Evolutionary conservation across 495 filamentous ascomycete species (phyloP).

Genomic region (Tuber microsphaerosporum): DNA sequence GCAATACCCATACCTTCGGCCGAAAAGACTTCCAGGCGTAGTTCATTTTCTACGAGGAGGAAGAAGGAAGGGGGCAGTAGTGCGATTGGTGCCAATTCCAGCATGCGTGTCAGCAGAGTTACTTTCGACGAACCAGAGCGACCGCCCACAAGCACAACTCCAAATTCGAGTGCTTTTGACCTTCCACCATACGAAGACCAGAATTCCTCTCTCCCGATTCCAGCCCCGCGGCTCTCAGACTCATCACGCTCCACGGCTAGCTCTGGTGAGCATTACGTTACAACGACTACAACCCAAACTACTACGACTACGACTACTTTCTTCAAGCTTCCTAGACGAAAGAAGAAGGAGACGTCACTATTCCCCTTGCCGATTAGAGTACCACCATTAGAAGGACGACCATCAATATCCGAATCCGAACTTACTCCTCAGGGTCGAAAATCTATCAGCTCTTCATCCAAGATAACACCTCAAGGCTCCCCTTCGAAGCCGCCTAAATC

Average conservation of each 20-base stretch:
- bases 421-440: constrained; percentile 26
- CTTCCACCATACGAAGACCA: constrained; percentile 52
- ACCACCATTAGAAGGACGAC: constrained; percentile 4
- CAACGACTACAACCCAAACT: constrained; percentile 56
- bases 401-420: constrained; percentile 37
- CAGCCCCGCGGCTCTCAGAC: constrained; percentile 70
- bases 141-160: constrained; percentile 36
- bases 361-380: constrained; percentile 73
- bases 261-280: constrained; percentile 59
- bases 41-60: constrained; percentile 45
- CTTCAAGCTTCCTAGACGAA: constrained; percentile 74
- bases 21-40: constrained; percentile 34
- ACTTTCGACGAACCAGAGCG: constrained; percentile 64
- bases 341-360: constrained; percentile 73
- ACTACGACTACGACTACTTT: constrained; percentile 62
- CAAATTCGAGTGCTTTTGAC: constrained; percentile 14
- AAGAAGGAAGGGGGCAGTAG: constrained; percentile 19
- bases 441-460: constrained; percentile 30
- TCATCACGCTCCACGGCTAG: constrained; percentile 88
- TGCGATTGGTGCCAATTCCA: constrained; percentile 41
- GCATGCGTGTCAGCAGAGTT: constrained; percentile 48
- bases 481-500: constrained; percentile 17
- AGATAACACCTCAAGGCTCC: neutral
- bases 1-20: constrained; percentile 18
- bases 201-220: constrained; percentile 58